Evolutionary conservation across 2,329 filamentous ascomycete genomes (phyloP).

Genomic region (Botrytis galanthina): DNA sequence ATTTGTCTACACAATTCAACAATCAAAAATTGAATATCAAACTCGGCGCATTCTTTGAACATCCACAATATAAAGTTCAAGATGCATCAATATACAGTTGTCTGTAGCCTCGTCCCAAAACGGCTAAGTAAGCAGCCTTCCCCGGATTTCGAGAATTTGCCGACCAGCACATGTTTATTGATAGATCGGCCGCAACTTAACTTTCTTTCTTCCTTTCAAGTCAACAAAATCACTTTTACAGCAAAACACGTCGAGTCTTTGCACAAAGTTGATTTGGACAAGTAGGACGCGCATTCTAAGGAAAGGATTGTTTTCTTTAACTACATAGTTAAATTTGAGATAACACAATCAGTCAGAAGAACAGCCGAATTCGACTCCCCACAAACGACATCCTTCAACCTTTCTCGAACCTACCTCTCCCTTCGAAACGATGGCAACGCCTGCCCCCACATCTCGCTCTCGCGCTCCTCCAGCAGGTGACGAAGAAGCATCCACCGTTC

Average conservation of each 20-base stretch:
- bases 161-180: constrained; percentile 15
- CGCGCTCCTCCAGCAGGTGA: constrained; percentile 72
- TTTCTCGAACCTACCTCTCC: not conserved
- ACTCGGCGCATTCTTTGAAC: not conserved
- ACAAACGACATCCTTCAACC: not conserved
- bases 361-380: not conserved
- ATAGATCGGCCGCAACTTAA: not conserved
- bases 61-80: not conserved
- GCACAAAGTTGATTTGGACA: not conserved
- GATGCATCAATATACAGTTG: not conserved
- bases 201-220: constrained; percentile 13
- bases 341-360: not conserved
- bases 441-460: constrained; percentile 53
- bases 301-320: not conserved
- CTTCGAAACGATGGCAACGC: constrained; percentile 21
- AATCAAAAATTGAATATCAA: not conserved
- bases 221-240: not conserved
- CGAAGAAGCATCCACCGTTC: constrained; percentile 78
- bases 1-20: not conserved
- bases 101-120: constrained; percentile 10
- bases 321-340: not conserved
- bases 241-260: not conserved
- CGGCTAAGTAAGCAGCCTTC: constrained; percentile 7
- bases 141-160: constrained; percentile 16
- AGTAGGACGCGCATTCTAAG: not conserved